Evolutionary conservation across 2,329 filamentous ascomycete genomes (phyloP), one percentile per base, ranked within the genome.

Genomic region (Lomentospora prolificans): DNA sequence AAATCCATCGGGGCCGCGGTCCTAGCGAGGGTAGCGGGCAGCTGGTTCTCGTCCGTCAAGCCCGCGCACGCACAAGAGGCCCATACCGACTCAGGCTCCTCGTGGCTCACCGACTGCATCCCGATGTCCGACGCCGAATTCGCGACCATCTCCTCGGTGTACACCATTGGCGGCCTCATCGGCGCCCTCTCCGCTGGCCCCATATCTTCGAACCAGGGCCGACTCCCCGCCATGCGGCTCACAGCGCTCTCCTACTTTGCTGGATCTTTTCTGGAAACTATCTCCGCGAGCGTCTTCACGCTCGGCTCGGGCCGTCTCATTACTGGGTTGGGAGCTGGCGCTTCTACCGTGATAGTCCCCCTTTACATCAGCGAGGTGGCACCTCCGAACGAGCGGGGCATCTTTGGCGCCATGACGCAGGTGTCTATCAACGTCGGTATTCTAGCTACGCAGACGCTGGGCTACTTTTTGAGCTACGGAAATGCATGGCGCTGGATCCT

Each of bases 361-460:
- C 81, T 99, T 19, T 99, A 95, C 74, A 90, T 99, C 62, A 91
- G 90, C 50, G 94, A 99, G 70, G 81, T 96, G 25, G 86, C 91
- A 0, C 94, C 92, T 3, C 82, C 82, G 0, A 73, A 76, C 14
- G 80, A 86, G 61, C 82, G 85, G 55, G 91, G 90, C 4, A 82
- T 95, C 60, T 97, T 96, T 65, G 83, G 83, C 10, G 78, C 81
- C 56, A 86, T 95, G 70, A 97, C 94, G 0, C 92, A 99, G 67
- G 85, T 97, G 65, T 91, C 90, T 70, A 91, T 91, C 74, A 97
- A 97, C 65, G 74, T 91, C 24, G 94, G 94, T 56, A 96, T 99
- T 55, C 72, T 99, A 46, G 72, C 83, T 25, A 86, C 91, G 0
- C 94, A 97, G 69, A 78, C 85, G 0, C 73, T 97, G 33, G 94